Evolutionary conservation across 495 filamentous ascomycete species (phyloP).

Genomic region (Xylaria venustula): DNA sequence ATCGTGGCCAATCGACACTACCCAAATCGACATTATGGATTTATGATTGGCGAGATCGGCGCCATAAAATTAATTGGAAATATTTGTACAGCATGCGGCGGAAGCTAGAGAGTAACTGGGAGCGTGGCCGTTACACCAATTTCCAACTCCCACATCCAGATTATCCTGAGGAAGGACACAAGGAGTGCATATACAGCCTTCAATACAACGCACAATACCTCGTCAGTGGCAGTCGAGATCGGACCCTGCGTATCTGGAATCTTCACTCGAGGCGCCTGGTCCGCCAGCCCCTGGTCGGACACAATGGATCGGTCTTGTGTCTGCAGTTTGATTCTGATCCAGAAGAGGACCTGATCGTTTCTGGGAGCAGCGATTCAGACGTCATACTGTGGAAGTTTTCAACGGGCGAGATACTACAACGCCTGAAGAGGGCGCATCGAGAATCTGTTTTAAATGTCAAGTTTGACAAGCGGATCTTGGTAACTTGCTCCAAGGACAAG

Average conservation of each 20-base stretch:
- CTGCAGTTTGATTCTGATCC: conserved; percentile 94
- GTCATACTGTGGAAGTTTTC: conserved; percentile 94
- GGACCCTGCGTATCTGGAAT: conserved; percentile 87
- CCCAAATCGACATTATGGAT: conserved; percentile 41
- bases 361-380: conserved; percentile 85
- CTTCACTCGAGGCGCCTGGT: conserved; percentile 75
- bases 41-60: conserved; percentile 38
- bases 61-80: conserved; percentile 70
- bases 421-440: conserved; percentile 69
- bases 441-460: conserved; percentile 95
- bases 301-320: conserved; percentile 85
- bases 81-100: conserved; percentile 87
- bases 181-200: conserved; percentile 92
- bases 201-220: conserved; percentile 83
- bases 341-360: conserved; percentile 86
- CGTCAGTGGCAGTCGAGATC: conserved; percentile 90
- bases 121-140: conserved; percentile 72
- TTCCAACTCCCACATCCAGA: conserved; percentile 88
- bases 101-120: conserved; percentile 88
- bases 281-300: conserved; percentile 68
- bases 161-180: conserved; percentile 78
- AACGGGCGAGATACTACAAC: conserved; percentile 75
- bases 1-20: conserved; percentile 17
- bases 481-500: conserved; percentile 97
- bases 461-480: conserved; percentile 85